A percentile compares a stretch with the other conserved stretches of the same genome.
phyloP scores from a whole-genome alignment of 805 yeast species.

The Schwanniomyces yamadae region DNA sequence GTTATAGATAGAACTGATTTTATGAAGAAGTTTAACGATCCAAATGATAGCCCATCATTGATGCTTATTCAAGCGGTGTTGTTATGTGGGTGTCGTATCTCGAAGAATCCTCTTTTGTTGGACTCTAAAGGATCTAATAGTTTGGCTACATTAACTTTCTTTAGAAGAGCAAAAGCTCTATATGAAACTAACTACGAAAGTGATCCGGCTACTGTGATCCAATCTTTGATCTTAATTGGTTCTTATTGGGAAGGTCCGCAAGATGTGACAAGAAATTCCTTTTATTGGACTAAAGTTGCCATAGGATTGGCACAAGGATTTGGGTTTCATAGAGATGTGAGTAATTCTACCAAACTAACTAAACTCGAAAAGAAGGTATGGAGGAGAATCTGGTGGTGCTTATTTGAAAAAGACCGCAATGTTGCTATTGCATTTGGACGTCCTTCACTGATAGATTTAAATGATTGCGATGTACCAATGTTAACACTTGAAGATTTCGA shows the following conservation, averaged over 20 bases:
- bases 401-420: slow-evolving; percentile 67
- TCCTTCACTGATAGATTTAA: slow-evolving; percentile 65
- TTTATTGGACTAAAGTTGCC: slow-evolving; percentile 70
- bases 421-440: slow-evolving; percentile 74
- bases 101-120: slow-evolving; percentile 49
- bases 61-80: slow-evolving; percentile 67
- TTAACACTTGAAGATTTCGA: slow-evolving; percentile 62
- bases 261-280: slow-evolving; percentile 62
- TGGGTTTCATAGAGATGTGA: slow-evolving; percentile 67
- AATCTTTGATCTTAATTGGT: slow-evolving; percentile 60
- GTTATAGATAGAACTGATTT: slow-evolving; percentile 63
- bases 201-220: slow-evolving; percentile 61
- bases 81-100: slow-evolving; percentile 65
- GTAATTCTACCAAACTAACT: slow-evolving; percentile 38
- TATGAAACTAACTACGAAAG: slow-evolving; percentile 68
- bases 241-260: slow-evolving; percentile 76
- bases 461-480: slow-evolving; percentile 78
- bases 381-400: slow-evolving; percentile 75
- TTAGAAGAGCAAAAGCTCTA: slow-evolving; percentile 70
- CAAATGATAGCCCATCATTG: slow-evolving; percentile 59
- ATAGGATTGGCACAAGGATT: slow-evolving; percentile 69
- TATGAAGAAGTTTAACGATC: slow-evolving; percentile 53
- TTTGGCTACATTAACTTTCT: slow-evolving; percentile 51
- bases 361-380: slow-evolving; percentile 46
- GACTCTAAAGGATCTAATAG: slow-evolving; percentile 54